Base-by-base conservation (phyloP, 2,329 filamentous ascomycete species). In the Penicillium capsulatum region DNA sequence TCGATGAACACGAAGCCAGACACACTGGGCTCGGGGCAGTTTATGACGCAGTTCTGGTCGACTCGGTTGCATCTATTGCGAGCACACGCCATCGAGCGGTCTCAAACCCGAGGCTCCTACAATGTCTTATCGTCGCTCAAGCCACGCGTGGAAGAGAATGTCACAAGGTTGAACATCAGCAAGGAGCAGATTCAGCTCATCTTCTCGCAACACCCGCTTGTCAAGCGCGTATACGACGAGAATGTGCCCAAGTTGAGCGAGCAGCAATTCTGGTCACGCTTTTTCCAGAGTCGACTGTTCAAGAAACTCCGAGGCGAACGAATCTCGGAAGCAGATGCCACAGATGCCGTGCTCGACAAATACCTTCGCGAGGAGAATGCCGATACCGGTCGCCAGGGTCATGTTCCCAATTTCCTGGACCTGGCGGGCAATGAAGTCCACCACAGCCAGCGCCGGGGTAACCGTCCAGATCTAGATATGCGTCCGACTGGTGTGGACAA, bases 381-480 rank as follows among this genome's bases (percentile, higher is more conserved):
- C 17, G 71, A 69, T 10, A 59, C 68, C 1, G 63, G 62, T 27
- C 66, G 68, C 3, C 57, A 81, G 3, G 71, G 81, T 22, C 77
- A 83, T 40, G 80, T 98, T 14, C 90, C 92, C 1, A 82, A 90
- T 54, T 90, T 94, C 49, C 90, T 98, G 53, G 86, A 98, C 61
- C 67, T 98, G 17, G 87, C 91, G 59, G 92, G 84, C 19, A 98
- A 98, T 58, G 92, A 97, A 66, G 86, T 92, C 63, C 91, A 98
- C 57, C 83, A 94, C 63, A 94, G 89, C 53, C 86, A 90, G 37
- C 79, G 83, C 57, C 83, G 77, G 55, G 92, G 92, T 34, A 97
- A 98, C 62, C 76, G 84, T 36, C 88, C 91, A 39, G 89, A 97
- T 60, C 70, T 85, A 24, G 92, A 94, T 50, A 96, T 97, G 88